Base-by-base conservation (phyloP, 1,284 basidiomycete genomes). In the Tilletia indica region DNA sequence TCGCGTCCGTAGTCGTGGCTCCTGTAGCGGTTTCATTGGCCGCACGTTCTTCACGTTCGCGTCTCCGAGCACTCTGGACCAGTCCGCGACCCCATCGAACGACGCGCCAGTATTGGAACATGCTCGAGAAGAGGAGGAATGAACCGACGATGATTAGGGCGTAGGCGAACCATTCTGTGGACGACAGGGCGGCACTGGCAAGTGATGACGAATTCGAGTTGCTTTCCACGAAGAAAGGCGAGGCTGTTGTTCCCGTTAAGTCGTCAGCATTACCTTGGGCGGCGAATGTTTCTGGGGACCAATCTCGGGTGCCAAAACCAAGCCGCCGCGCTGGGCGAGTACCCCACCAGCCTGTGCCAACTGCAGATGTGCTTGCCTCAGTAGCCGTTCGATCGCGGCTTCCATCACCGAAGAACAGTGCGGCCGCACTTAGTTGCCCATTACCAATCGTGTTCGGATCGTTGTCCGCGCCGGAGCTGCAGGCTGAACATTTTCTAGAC, bases 81-180 rank as follows among this genome's bases (percentile, higher is more conserved):
- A 82, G 76, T 49, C 70, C 73, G 54, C 74, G 73, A 63, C 78
- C 79, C 78, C 78, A 82, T 2, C 80, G 73, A 67, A 75, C 73
- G 68, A 81, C 77, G 21, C 79, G 73, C 77, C 91, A 93, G 86
- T 90, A 95, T 25, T 91, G 90, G 63, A 93, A 88, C 68, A 92
- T 75, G 56, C 90, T 91, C 1, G 92, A 91, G 70, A 73, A 74
- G 58, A 71, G 63, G 2, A 96, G 87, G 87, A 96, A 93, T 93
- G 93, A 96, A 12, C 94, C 92, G 48, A 94, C 78, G 0, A 91
- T 92, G 92, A 97, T 97, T 80, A 97, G 88, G 69, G 96, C 85
- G 86, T 96, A 94, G 0, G 92, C 90, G 48, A 97, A 86, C 92
- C 92, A 96, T 76, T 94, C 93, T 79, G 87, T 89, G 49, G 87